A percentile compares a stretch with the other conserved stretches of the same genome.
These are phyloP conservation scores for Petasospora rhodanensis DNA, from an alignment of 1,139 yeast species.

Conservation along the genomic window DNA sequence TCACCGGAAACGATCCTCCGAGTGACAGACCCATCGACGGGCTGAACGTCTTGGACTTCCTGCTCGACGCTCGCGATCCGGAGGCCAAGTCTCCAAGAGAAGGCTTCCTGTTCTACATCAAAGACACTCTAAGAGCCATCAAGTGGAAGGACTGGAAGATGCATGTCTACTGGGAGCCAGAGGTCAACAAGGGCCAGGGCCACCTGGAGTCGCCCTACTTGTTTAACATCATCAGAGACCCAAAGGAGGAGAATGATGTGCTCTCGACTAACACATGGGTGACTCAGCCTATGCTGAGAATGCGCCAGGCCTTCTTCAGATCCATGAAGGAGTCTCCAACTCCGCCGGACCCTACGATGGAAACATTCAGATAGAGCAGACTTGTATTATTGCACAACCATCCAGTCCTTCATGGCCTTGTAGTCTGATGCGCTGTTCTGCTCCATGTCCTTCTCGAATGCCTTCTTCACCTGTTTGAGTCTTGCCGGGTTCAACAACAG, in stretches of 20 bases:
- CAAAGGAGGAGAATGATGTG: background rate
- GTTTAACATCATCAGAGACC: background rate
- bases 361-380: too few species aligned
- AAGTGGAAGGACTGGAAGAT: background rate
- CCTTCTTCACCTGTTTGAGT: constrained; percentile 4
- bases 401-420: too few species aligned
- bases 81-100: background rate
- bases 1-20: background rate
- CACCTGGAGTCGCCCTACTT: background rate
- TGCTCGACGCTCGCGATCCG: background rate
- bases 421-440: too few species aligned
- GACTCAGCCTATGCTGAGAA: background rate
- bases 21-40: background rate
- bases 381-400: too few species aligned
- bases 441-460: constrained; percentile 5
- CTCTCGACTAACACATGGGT: background rate
- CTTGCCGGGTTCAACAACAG: constrained; percentile 2
- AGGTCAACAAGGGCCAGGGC: background rate
- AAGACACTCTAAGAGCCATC: background rate
- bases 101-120: background rate
- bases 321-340: background rate
- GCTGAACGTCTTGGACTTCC: background rate
- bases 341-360: background rate
- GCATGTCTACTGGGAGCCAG: background rate
- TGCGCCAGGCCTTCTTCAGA: background rate